Percentiles rank a stretch among this genome's conserved stretches.
phyloP scores from a whole-genome alignment of 2,329 filamentous ascomycete species.

The Escovopsis weberi region DNA sequence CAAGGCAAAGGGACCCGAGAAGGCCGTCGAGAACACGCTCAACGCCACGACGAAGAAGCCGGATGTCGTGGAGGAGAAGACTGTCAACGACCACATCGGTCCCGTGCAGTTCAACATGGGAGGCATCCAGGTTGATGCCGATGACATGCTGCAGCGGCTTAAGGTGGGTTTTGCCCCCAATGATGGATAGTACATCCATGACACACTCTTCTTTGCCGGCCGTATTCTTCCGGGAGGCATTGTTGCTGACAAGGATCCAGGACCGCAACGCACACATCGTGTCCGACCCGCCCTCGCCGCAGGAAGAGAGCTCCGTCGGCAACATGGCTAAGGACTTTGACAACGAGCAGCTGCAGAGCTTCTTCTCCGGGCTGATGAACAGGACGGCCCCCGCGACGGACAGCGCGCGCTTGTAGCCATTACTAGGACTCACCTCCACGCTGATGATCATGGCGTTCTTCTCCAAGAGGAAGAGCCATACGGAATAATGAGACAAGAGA shows the following conservation, averaged over 20 bases:
- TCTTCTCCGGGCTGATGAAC: conserved; percentile 47
- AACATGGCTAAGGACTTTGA: conserved; percentile 31
- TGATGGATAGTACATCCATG: neutral
- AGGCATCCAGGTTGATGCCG: conserved; percentile 88
- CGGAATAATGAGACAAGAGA: too few species aligned
- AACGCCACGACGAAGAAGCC: conserved; percentile 12
- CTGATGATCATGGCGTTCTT: too few species aligned
- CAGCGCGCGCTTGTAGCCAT: conserved; percentile 7
- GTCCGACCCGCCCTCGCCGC: conserved; percentile 27
- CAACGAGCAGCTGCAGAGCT: conserved; percentile 43
- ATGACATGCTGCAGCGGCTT: conserved; percentile 78
- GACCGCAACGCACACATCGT: conserved; percentile 41
- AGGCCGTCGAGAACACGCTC: conserved; percentile 14
- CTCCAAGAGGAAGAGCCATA: too few species aligned
- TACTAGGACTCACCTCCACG: too few species aligned
- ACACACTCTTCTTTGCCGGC: neutral
- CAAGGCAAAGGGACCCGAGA: conserved; percentile 40
- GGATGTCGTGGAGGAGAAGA: conserved; percentile 28
- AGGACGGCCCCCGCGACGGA: conserved; percentile 23
- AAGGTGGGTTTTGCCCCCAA: conserved; percentile 42
- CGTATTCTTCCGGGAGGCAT: too few species aligned
- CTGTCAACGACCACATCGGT: conserved; percentile 67
- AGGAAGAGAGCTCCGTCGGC: conserved; percentile 20
- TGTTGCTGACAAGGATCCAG: conserved; percentile 20
- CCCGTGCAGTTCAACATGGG: conserved; percentile 98